Conservation (phyloP, 441 rosid species). For the Manihot esculenta region DNA sequence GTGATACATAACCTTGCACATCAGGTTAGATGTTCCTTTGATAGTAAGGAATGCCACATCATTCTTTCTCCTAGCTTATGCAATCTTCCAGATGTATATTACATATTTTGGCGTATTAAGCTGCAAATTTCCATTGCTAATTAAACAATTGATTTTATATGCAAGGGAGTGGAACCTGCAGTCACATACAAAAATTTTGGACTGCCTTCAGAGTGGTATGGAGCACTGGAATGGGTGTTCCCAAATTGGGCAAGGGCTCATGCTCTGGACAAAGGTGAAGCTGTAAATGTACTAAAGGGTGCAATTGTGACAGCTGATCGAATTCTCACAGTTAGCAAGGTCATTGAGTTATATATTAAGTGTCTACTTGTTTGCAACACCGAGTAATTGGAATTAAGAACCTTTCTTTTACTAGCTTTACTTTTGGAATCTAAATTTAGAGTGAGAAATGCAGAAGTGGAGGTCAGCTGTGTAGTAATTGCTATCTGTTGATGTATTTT, state of each 20-base stretch:
- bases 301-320: conserved; percentile 92
- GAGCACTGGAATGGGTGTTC: conserved; percentile 92
- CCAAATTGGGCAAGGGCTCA: conserved; percentile 98
- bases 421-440: neutral
- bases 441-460: neutral
- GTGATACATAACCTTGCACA: conserved; percentile 92
- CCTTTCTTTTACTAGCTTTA: conserved; percentile 17
- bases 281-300: conserved; percentile 93
- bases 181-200: conserved; percentile 68
- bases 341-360: conserved; percentile 25
- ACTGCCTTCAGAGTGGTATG: conserved; percentile 82
- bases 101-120: conserved; percentile 1
- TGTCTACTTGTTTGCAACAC: conserved; percentile 7
- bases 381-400: conserved; percentile 4
- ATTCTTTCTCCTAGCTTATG: neutral
- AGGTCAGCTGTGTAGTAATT: neutral
- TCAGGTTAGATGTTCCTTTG: conserved; percentile 54
- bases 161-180: conserved; percentile 96
- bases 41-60: neutral
- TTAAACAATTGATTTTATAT: conserved; percentile 12
- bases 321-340: conserved; percentile 92
- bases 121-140: conserved; percentile 5
- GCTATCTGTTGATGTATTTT: neutral
- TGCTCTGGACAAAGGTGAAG: conserved; percentile 98
- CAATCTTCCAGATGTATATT: conserved; percentile 7